Base-by-base conservation (phyloP, 2,329 filamentous ascomycete species). In the Verticillium albo-atrum region DNA sequence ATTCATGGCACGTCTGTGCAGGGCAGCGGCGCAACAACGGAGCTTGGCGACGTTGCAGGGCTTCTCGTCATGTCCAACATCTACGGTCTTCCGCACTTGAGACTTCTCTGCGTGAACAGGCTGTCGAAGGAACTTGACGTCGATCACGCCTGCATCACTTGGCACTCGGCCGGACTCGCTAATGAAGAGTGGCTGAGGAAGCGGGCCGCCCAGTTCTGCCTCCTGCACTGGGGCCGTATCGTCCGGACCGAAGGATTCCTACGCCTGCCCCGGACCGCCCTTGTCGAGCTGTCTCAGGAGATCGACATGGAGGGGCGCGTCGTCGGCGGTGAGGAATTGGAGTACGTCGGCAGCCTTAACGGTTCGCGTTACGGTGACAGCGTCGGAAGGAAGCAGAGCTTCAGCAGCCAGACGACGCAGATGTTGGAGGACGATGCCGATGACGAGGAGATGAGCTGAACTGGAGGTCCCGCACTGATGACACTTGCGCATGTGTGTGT, bases 51-150 rank as follows among this genome's bases (percentile, higher is more conserved):
- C 66, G 92, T 98, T 15, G 94, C 95, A 0, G 94, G 95, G 9
- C 86, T 99, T 74, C 83, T 99, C 3, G 94, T 99, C 64, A 96
- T 99, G 91, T 92, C 92, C 51, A 97, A 98, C 72, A 91, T 98
- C 54, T 99, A 99, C 77, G 94, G 97, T 70, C 96, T 99, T 78
- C 93, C 93, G 1, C 92, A 95, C 66, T 85, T 99, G 26, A 90
- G 94, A 23, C 84, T 97, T 7, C 82, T 98, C 1, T 97, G 94
- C 71, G 90, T 98, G 58, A 94, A 97, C 71, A 86, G 95, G 9
- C 82, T 99, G 3, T 89, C 90, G 59, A 90, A 91, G 62, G 95
- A 99, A 70, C 84, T 99, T 3, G 94, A 98, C 70, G 89, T 98
- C 42, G 91, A 96, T 61, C 92, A 97, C 70, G 94, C 94, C 3